Base-by-base conservation (phyloP, 805 yeast species). In the Zygosaccharomyces siamensis region DNA sequence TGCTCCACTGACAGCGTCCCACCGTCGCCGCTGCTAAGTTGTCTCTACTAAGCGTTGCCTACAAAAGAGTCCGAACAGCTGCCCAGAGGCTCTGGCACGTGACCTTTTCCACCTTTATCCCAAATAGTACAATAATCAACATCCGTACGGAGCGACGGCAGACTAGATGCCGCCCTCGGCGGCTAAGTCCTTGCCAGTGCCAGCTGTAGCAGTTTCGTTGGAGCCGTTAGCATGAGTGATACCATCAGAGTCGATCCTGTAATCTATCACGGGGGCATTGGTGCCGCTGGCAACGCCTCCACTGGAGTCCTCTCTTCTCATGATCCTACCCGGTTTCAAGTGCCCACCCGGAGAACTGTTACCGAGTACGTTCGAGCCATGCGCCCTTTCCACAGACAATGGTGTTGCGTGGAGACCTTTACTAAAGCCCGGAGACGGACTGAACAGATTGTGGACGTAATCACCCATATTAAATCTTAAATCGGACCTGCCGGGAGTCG, bases 401-500 rank as follows among this genome's bases (percentile, higher is more conserved):
- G 43, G 43, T 14, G 43, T 40, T 8, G 44, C 36, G 18, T 30
- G 44, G 27, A 41, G 30, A n/a, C 36, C 44, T 14, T 33, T 43
- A 23, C 45, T 43, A 42, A 64, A 59, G 11, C 64, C 62, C 10
- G 70, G 70, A 8, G 69, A 65, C 10, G 70, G 70, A 44, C 68
- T 62, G 55, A 66, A 66, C 10, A 66, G 53, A 36, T 59, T 64
- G 48, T 66, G 68, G n/a, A 66, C 65, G 52, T 66, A 66, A 44
- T 66, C 69, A 5, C 69, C 69, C 68, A 66, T 65, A 53, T 62
- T 64, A 43, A 66, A 66, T 42, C 63, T 16, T 8, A 41, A 21
- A n/a, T 35, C 39, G 31, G 36, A 32, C 20, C 39, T 43, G 26
- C 46, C 46, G 26, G 44, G 44, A 14, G 44, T 41, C 14, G 46